A percentile compares a stretch with the other conserved stretches of the same genome.
Conservation (phyloP, 1,284 basidiomycete genomes). For the Irpex rosettiformis region DNA sequence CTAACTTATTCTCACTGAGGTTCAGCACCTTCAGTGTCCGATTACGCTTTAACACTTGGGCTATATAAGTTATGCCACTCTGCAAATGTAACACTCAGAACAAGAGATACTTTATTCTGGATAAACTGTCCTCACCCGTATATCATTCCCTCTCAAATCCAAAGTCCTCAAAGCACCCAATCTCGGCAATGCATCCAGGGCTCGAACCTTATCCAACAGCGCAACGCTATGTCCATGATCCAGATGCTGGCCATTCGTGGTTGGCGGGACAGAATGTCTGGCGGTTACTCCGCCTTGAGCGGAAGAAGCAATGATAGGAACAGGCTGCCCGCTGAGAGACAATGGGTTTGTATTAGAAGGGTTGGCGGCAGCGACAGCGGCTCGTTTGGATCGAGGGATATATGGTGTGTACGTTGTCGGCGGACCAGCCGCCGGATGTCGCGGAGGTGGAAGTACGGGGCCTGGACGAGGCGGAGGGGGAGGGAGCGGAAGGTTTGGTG, state of each 20-base stretch:
- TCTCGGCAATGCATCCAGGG: conserved; percentile 80
- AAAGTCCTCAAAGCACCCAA: conserved; percentile 85
- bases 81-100: conserved; percentile 24
- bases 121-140: conserved; percentile 81
- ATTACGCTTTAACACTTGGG: conserved; percentile 95
- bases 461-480: conserved; percentile 34
- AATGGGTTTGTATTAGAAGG: conserved; percentile 40
- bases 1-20: conserved; percentile 91
- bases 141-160: conserved; percentile 90
- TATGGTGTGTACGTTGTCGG: conserved; percentile 82
- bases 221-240: conserved; percentile 67
- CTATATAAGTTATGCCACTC: conserved; percentile 86
- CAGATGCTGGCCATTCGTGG: conserved; percentile 19
- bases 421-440: conserved; percentile 46
- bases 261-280: conserved; percentile 44
- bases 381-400: conserved; percentile 61
- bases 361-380: conserved; percentile 26
- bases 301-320: conserved; percentile 74
- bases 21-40: conserved; percentile 93
- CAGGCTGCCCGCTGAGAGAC: conserved; percentile 50
- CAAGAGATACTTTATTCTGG: too few relatives aligned
- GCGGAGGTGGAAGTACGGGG: conserved; percentile 55
- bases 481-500: conserved; percentile 16
- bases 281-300: conserved; percentile 77
- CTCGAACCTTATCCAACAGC: conserved; percentile 74